These are phyloP conservation scores for Cystobasidium slooffiae DNA, from an alignment of 1,284 basidiomycete genomes.

Conservation along the genomic window DNA sequence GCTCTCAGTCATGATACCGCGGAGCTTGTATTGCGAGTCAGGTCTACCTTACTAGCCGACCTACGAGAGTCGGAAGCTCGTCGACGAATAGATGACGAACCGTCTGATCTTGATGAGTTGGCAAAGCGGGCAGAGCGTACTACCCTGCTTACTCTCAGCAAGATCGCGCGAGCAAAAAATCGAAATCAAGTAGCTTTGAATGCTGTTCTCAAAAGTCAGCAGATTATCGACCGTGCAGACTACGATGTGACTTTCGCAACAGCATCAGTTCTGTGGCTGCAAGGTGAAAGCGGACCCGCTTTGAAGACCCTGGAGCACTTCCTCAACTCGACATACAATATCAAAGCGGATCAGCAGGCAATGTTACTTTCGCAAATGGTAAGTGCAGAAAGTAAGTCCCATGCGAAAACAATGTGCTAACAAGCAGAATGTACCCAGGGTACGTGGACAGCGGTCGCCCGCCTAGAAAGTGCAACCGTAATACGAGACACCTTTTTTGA, in stretches of 20 bases:
- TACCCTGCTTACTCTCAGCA: slow-evolving; percentile 6
- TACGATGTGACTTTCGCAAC: slow-evolving; percentile 77
- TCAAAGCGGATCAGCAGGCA: slow-evolving; percentile 57
- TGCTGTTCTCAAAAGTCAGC: slow-evolving; percentile 16
- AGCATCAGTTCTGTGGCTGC: slow-evolving; percentile 85
- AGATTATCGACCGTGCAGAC: not conserved
- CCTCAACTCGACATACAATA: not conserved
- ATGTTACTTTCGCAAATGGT: slow-evolving; percentile 60
- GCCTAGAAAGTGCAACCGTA: slow-evolving; percentile 76
- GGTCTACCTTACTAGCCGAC: slow-evolving; percentile 46
- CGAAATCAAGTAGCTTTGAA: slow-evolving; percentile 45
- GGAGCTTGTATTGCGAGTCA: slow-evolving; percentile 34
- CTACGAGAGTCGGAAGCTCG: slow-evolving; percentile 41
- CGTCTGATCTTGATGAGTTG: not conserved
- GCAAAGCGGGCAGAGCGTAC: not conserved
- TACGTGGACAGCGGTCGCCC: slow-evolving; percentile 84
- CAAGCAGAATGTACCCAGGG: slow-evolving; percentile 63
- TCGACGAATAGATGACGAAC: slow-evolving; percentile 1
- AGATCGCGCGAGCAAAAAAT: not conserved
- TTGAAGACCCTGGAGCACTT: slow-evolving; percentile 68
- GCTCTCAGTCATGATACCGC: slow-evolving; percentile 41
- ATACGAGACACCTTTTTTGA: slow-evolving; percentile 75
- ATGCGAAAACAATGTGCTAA: not conserved
- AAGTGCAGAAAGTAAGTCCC: slow-evolving; percentile 25
- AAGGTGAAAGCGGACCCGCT: slow-evolving; percentile 81